These are phyloP conservation scores for Sarocladium brachiariae DNA, from an alignment of 2,329 filamentous ascomycete genomes.

Conservation along the genomic window DNA sequence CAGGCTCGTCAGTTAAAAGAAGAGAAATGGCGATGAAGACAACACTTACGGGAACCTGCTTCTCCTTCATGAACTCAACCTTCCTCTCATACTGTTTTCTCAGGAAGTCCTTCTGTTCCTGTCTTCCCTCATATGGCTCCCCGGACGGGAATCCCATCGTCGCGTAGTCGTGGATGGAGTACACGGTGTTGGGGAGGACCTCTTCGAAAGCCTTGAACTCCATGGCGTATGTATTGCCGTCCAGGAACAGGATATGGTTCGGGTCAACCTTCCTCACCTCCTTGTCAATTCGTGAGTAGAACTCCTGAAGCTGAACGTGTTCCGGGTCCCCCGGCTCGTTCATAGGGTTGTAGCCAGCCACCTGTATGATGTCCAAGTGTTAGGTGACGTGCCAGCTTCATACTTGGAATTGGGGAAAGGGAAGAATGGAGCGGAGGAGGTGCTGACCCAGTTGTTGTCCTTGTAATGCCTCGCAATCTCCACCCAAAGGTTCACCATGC, in stretches of 20 bases:
- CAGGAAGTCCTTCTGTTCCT: constrained; percentile 26
- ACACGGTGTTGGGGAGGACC: constrained; percentile 39
- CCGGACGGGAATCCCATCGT: constrained; percentile 39
- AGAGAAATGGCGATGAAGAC: neutral
- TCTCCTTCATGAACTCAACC: constrained; percentile 33
- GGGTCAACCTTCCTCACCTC: constrained; percentile 32
- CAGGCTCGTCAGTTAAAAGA: neutral
- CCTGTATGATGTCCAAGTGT: neutral
- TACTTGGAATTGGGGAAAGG: no score
- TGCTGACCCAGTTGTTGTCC: constrained; percentile 28
- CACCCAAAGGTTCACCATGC: constrained; percentile 35
- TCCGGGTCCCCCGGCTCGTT: constrained; percentile 24
- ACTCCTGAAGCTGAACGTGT: constrained; percentile 28
- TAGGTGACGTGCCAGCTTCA: no score
- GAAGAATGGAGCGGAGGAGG: no score
- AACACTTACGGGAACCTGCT: constrained; percentile 12
- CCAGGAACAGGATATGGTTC: constrained; percentile 41
- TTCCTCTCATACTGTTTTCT: constrained; percentile 31
- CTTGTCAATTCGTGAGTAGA: constrained; percentile 32
- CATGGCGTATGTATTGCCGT: constrained; percentile 37
- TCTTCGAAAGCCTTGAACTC: constrained; percentile 24
- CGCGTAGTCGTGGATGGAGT: constrained; percentile 47
- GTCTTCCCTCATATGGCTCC: constrained; percentile 31
- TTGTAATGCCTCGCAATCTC: constrained; percentile 33
- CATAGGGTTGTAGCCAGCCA: constrained; percentile 32